Evolutionary conservation across 345 rosid genomes (phyloP), one percentile per base, ranked within the genome.

Genomic region (Rhizophora mangle): DNA sequence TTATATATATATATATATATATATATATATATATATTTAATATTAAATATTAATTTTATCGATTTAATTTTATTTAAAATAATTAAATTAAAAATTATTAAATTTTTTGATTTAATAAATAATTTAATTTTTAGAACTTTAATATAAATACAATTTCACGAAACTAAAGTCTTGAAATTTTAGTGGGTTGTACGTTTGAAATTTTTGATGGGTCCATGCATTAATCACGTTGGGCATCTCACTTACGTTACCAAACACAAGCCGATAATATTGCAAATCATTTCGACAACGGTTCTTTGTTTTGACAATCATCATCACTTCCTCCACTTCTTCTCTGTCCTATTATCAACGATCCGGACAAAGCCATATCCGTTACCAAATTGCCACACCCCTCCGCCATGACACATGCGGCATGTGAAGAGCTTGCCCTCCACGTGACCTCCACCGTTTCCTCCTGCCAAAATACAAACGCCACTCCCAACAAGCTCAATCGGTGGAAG

Each of bases 281-380:
- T 56, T 56, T 56, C 60, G 4, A 27, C 6, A 56, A 24, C 60
- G 60, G 19, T 24, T 56, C 18, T 56, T 24, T 56, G 31, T 56
- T 24, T 56, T 15, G 31, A 9, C 18, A 24, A 21, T 10, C 29
- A 21, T 54, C 8, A 21, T 24, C 60, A 24, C 60, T n/a, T 22
- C 10, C 59, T 11, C 22, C 27, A 55, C 60, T 27, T 21, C 8
- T 31, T 22, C 8, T 10, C 16, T 54, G 70, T 52, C 67, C 11
- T 52, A 34, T 34, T 71, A 53, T 62, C 68, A 43, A 20, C 22
- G 11, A 15, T 29, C 54, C 67, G 68, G 71, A 82, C 85, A 75
- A 70, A 70, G 55, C 76, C 24, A 72, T 63, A 53, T 62, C 80
- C 74, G 74, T 76, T 68, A 73, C 85, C 70, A 70, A 73, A 67